Percentiles rank a stretch among this genome's conserved stretches.
Evolutionary conservation across 257 asterid genomes (phyloP).

Genomic region (Solanum chiquidenum): DNA sequence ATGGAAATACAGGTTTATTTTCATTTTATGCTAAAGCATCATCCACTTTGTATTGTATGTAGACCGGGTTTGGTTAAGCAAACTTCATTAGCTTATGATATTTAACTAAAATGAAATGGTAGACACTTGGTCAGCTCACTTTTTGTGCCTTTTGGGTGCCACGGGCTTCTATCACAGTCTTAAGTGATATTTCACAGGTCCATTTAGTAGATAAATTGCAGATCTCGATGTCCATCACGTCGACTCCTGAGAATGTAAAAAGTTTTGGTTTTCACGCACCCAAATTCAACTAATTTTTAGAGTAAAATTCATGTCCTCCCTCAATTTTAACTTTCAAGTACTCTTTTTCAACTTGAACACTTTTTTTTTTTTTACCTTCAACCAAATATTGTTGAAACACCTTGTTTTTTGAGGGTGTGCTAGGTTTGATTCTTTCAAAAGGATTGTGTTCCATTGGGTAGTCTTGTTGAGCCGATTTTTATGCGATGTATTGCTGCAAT

Average conservation of each 20-base stretch:
- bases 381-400: background rate
- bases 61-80: background rate
- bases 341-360: background rate
- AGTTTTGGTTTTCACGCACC: background rate
- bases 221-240: background rate
- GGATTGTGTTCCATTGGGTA: background rate
- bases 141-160: background rate
- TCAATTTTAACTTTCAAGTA: background rate
- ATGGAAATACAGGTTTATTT: constrained; percentile 77
- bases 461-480: background rate
- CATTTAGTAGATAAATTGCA: background rate
- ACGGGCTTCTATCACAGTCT: background rate
- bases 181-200: background rate
- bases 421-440: background rate
- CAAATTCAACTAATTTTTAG: background rate
- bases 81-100: background rate
- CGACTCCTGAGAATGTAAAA: background rate
- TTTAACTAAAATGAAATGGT: background rate
- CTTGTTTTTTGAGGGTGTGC: background rate
- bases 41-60: background rate
- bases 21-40: background rate
- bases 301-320: background rate
- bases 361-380: background rate
- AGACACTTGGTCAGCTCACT: background rate
- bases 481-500: background rate